Percentiles rank a stretch among this genome's conserved stretches.
Evolutionary conservation across 305 asterid species (phyloP).

Genomic region (Ilex paraguariensis): DNA sequence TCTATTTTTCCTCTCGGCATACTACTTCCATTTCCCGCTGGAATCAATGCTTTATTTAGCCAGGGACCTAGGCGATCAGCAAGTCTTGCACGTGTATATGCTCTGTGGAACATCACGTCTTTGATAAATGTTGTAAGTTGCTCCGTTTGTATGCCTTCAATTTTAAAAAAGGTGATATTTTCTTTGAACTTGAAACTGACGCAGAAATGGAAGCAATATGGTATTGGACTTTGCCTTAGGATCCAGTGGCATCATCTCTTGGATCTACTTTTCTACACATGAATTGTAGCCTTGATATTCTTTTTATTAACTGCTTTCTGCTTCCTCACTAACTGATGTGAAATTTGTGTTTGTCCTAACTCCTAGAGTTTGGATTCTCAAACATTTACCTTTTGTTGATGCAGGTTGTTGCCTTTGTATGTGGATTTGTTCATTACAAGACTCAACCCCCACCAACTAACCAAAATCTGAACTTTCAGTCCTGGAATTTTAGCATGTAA

Average conservation of each 20-base stretch:
- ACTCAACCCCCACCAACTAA: conserved; percentile 49
- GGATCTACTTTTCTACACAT: no score
- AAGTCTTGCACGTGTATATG: conserved; percentile 79
- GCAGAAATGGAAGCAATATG: no score
- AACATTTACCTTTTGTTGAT: neutral
- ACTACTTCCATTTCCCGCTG: conserved; percentile 87
- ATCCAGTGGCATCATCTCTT: no score
- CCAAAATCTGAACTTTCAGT: conserved; percentile 37
- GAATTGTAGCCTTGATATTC: neutral
- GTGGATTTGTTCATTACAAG: conserved; percentile 68
- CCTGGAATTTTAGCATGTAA: conserved; percentile 84
- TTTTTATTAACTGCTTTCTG: neutral
- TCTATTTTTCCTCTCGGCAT: conserved; percentile 78
- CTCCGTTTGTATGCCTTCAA: conserved; percentile 2
- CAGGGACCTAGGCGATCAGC: conserved; percentile 85
- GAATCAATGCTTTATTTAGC: conserved; percentile 81
- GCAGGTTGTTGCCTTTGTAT: conserved; percentile 69
- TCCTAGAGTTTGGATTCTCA: neutral
- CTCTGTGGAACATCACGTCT: conserved; percentile 78
- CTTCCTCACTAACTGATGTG: neutral
- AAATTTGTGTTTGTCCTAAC: neutral
- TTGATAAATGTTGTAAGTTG: conserved; percentile 76
- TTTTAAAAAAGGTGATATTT: neutral
- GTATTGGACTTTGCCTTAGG: no score
- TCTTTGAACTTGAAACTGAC: neutral